Base-by-base conservation (phyloP, 441 rosid species). In the Theobroma grandiflorum region DNA sequence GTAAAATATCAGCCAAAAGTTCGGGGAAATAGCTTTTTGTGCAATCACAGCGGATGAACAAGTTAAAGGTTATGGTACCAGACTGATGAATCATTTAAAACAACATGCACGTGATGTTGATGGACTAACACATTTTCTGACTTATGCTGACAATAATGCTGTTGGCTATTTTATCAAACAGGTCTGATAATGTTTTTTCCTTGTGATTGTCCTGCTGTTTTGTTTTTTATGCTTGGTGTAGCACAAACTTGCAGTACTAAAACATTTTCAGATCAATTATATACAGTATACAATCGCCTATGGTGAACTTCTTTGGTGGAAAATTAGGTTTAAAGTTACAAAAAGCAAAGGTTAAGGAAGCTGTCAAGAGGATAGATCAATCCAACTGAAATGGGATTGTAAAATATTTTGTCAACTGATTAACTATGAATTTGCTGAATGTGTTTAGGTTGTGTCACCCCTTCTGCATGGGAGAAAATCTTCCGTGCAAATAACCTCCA, bases 11-110 rank as follows among this genome's bases (percentile, higher is more conserved):
- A 97, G 99, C 86, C 99, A 97, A 85, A 95, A 83, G 89, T 97
- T 97, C 84, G 99, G 99, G 78, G 99, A 97, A 88, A 97, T 97
- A 85, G 99, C 99, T 75, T 97, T 97, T 88, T 97, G 99, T 88
- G 99, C 99, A 82, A 97, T 97, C 84, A 95, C 98, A 42, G 97
- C 99, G 15, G 99, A 97, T 89, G 99, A 97, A 88, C 99, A 97
- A 95, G 99, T 97, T 43, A 97, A 95, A 88, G 99, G 99, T 80
- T 97, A 95, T 80, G 99, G 99, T 57, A 95, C 99, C 50, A 95
- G 99, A 89, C 85, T 97, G 90, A 97, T 97, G 99, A 97, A 97
- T 91, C 98, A 97, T 89, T 85, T 97, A 87, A 97, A 97, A 85
- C 94, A 95, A 85, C 94, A 97, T 80, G 99, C 99, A 16, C 98